Percentiles rank a stretch among this genome's conserved stretches.
phyloP scores from a whole-genome alignment of 352 stramenopile species.

The Pythium oligandrum region DNA sequence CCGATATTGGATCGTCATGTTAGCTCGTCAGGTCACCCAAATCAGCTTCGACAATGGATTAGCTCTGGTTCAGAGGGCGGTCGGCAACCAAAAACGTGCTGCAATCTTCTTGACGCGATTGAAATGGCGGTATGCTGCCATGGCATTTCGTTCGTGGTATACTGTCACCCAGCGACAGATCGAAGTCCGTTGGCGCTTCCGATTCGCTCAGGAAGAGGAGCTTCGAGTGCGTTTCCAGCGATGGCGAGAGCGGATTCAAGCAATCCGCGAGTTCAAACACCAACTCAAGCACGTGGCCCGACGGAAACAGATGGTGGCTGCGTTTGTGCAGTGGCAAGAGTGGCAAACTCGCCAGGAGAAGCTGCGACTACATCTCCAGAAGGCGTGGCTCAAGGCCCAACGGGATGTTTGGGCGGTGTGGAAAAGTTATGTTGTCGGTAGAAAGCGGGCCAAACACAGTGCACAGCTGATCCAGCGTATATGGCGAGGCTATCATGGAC shows the following conservation, averaged over 20 bases:
- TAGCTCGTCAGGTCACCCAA: background rate
- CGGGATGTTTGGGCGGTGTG: slow-evolving; percentile 4
- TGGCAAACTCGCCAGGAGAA: slow-evolving; percentile 9
- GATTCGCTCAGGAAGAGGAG: slow-evolving; percentile 9
- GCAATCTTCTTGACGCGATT: slow-evolving; percentile 9
- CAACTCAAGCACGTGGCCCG: slow-evolving; percentile 15
- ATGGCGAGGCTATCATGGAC: slow-evolving; percentile 6
- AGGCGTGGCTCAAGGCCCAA: slow-evolving; percentile 12
- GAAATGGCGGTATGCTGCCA: slow-evolving; percentile 5
- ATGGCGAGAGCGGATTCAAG: slow-evolving; percentile 9
- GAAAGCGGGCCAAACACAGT: background rate
- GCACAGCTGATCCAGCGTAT: slow-evolving; percentile 4
- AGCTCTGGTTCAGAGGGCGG: slow-evolving; percentile 2
- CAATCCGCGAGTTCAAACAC: slow-evolving; percentile 13
- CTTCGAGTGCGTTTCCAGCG: slow-evolving; percentile 11
- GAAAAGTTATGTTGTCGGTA: background rate
- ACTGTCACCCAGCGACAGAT: slow-evolving; percentile 14
- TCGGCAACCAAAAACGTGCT: slow-evolving; percentile 7
- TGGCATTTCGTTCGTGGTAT: slow-evolving; percentile 16
- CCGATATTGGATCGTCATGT: slow-evolving; percentile 9
- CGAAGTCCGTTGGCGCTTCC: slow-evolving; percentile 20
- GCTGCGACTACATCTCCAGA: slow-evolving; percentile 9
- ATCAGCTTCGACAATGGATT: background rate
- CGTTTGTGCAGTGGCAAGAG: slow-evolving; percentile 10
- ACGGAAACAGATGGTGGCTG: slow-evolving; percentile 7